Percentiles rank a stretch among this genome's conserved stretches.
Evolutionary conservation across 805 yeast species (phyloP).

Genomic region (Cyberlindnera sargentensis): DNA sequence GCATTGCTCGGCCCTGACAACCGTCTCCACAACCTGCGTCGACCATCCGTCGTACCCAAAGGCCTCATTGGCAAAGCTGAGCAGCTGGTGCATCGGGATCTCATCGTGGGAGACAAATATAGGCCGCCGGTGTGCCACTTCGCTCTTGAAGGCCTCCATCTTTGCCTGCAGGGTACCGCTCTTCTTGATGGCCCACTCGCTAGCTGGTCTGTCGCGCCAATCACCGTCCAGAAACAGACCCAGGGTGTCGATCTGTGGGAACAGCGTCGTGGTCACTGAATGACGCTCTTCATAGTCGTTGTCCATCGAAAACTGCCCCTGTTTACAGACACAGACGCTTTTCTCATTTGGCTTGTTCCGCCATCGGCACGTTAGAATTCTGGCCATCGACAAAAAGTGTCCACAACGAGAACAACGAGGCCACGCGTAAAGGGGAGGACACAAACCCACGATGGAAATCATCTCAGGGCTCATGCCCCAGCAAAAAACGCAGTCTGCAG

Average conservation of each 20-base stretch:
- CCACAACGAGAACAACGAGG: background rate
- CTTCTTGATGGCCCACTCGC: slow-evolving; percentile 40
- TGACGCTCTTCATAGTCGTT: background rate
- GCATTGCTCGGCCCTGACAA: slow-evolving; percentile 11
- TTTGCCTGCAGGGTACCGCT: slow-evolving; percentile 44
- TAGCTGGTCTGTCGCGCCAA: slow-evolving; percentile 31
- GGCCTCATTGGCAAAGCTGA: slow-evolving; percentile 40
- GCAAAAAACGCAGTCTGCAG: slow-evolving; percentile 54
- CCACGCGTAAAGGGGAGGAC: background rate
- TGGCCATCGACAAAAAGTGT: too few relatives aligned
- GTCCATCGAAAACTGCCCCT: background rate
- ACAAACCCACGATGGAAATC: slow-evolving; percentile 27
- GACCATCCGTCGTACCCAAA: slow-evolving; percentile 58
- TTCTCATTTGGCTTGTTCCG: too few relatives aligned
- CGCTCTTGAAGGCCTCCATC: slow-evolving; percentile 28
- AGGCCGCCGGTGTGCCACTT: slow-evolving; percentile 6
- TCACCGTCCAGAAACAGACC: slow-evolving; percentile 25
- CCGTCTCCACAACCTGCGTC: slow-evolving; percentile 30
- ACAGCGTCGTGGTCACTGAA: slow-evolving; percentile 1
- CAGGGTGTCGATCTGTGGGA: slow-evolving; percentile 17
- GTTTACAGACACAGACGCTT: background rate
- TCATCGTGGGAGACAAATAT: slow-evolving; percentile 4
- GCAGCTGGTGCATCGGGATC: slow-evolving; percentile 28
- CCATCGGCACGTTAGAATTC: too few relatives aligned
- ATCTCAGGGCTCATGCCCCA: slow-evolving; percentile 35